Conservation (phyloP, 2,329 filamentous ascomycete genomes). For the Diaporthe destruens region DNA sequence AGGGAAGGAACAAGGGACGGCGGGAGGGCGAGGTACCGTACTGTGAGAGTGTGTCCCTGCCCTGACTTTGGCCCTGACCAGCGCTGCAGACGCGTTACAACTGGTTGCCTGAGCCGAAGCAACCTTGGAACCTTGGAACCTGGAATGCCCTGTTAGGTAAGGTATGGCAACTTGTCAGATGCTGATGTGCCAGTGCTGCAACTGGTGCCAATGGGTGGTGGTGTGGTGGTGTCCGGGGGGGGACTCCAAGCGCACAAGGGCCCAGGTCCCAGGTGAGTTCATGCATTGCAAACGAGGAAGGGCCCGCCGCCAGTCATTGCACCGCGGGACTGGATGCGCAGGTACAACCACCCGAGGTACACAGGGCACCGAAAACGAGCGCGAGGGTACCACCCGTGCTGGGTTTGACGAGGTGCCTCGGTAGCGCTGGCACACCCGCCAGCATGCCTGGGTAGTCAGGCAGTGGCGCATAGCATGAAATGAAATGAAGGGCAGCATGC, state of each 20-base stretch:
- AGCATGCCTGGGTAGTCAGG: too few species aligned
- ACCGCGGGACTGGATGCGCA: constrained; percentile 4
- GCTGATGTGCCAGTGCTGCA: constrained; percentile 1
- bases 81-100: constrained; percentile 29
- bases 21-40: not conserved
- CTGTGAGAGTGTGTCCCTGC: not conserved
- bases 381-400: not conserved
- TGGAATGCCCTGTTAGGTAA: constrained; percentile 29
- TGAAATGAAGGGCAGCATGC: constrained; percentile 11
- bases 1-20: constrained; percentile 27
- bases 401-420: not conserved
- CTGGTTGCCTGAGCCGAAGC: constrained; percentile 28
- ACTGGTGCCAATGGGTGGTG: constrained; percentile 6
- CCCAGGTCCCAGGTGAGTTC: constrained; percentile 22
- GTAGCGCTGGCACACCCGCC: constrained; percentile 2
- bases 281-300: constrained; percentile 31
- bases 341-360: constrained; percentile 7
- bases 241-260: not conserved
- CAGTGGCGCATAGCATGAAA: constrained; percentile 20
- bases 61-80: constrained; percentile 16
- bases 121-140: constrained; percentile 15
- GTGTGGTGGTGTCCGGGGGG: constrained; percentile 6
- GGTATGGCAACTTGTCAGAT: constrained; percentile 21
- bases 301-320: constrained; percentile 27
- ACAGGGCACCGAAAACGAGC: not conserved